Conservation (phyloP, 106 monocot genomes). For the Dactylorhiza incarnata region DNA sequence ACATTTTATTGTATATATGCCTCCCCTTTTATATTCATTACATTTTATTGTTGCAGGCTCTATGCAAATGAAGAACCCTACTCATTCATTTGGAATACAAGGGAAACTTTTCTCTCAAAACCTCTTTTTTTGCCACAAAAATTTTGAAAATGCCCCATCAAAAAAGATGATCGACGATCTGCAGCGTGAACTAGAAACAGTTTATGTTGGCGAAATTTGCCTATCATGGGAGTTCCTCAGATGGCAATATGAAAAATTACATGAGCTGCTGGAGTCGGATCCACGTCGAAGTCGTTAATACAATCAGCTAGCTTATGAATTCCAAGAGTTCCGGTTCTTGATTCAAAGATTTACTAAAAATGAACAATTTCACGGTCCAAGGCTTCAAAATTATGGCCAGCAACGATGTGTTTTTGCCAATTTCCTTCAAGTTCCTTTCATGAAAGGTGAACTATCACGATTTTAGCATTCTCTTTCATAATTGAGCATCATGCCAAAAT, state of each 20-base stretch:
- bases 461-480: no score
- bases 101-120: slow-evolving; percentile 39
- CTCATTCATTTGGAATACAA: slow-evolving; percentile 29
- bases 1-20: not conserved
- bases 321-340: slow-evolving; percentile 73
- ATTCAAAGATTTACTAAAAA: slow-evolving; percentile 63
- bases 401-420: slow-evolving; percentile 37
- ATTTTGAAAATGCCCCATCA: slow-evolving; percentile 24
- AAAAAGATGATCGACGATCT: slow-evolving; percentile 61
- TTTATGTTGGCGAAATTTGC: slow-evolving; percentile 76
- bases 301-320: slow-evolving; percentile 68
- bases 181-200: slow-evolving; percentile 48
- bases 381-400: slow-evolving; percentile 56
- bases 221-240: slow-evolving; percentile 89
- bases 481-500: no score
- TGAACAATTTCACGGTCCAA: slow-evolving; percentile 59
- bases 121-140: slow-evolving; percentile 27
- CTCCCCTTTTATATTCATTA: no score
- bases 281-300: slow-evolving; percentile 27
- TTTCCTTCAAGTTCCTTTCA: slow-evolving; percentile 77
- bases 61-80: slow-evolving; percentile 51
- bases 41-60: slow-evolving; percentile 27
- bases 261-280: slow-evolving; percentile 42
- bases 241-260: slow-evolving; percentile 74
- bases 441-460: slow-evolving; percentile 36